Evolutionary conservation across 2,329 filamentous ascomycete species (phyloP).

Genomic region (Drechslerella dactyloides): DNA sequence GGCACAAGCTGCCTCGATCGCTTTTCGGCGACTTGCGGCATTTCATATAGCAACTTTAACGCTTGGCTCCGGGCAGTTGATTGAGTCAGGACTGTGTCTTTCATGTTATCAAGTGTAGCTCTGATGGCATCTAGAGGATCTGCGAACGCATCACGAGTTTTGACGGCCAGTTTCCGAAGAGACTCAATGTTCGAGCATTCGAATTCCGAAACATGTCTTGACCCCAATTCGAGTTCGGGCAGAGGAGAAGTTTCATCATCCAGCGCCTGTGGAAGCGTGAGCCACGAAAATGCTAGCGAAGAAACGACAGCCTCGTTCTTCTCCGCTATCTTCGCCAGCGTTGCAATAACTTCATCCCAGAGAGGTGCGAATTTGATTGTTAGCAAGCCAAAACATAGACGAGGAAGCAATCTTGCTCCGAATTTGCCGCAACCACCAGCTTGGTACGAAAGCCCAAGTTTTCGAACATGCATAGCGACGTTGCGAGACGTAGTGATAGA

Average conservation of each 20-base stretch:
- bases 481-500: constrained; percentile 75
- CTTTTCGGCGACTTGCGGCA: constrained; percentile 82
- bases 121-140: constrained; percentile 9
- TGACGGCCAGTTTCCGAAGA: constrained; percentile 64
- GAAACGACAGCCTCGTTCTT: constrained; percentile 75
- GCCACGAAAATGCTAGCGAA: constrained; percentile 77
- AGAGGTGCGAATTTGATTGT: constrained; percentile 83
- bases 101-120: constrained; percentile 19
- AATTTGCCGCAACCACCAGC: constrained; percentile 53
- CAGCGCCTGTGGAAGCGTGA: constrained; percentile 58
- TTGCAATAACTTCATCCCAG: constrained; percentile 82
- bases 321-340: constrained; percentile 76
- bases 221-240: constrained; percentile 57
- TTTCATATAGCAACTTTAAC: constrained; percentile 74
- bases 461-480: constrained; percentile 84
- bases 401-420: constrained; percentile 23
- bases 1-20: constrained; percentile 84
- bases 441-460: constrained; percentile 67
- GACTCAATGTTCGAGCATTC: constrained; percentile 78
- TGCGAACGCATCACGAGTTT: constrained; percentile 56
- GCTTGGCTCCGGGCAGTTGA: constrained; percentile 73
- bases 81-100: constrained; percentile 13
- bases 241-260: constrained; percentile 19
- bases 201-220: constrained; percentile 71
- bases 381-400: constrained; percentile 65